phyloP scores from a whole-genome alignment of 2,329 filamentous ascomycete species.

The Fusarium coicis region DNA sequence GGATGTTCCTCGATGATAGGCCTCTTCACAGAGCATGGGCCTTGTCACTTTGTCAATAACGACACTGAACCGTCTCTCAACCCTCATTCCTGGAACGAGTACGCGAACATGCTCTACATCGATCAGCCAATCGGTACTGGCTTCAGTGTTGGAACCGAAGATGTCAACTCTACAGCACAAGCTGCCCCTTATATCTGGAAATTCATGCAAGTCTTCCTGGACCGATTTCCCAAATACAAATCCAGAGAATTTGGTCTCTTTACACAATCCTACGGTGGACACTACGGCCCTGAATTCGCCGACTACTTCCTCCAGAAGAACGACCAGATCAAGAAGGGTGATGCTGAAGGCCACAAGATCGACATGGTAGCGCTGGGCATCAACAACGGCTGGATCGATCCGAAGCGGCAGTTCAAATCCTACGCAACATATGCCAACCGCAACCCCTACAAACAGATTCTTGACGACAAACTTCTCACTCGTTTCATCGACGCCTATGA shows the following conservation, averaged over 20 bases:
- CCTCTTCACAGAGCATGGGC: slow-evolving; percentile 78
- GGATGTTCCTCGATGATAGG: slow-evolving; percentile 50
- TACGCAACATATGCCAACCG: slow-evolving; percentile 48
- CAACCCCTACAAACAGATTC: slow-evolving; percentile 48
- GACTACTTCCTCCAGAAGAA: slow-evolving; percentile 68
- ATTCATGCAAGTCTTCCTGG: slow-evolving; percentile 69
- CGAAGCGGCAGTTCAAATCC: slow-evolving; percentile 48
- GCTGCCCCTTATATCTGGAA: slow-evolving; percentile 59
- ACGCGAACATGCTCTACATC: slow-evolving; percentile 75
- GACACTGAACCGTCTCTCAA: slow-evolving; percentile 56
- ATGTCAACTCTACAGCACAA: slow-evolving; percentile 46
- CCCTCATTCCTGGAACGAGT: slow-evolving; percentile 71
- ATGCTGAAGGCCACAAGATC: slow-evolving; percentile 53
- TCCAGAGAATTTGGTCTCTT: slow-evolving; percentile 67
- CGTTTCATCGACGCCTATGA: slow-evolving; percentile 47
- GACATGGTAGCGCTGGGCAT: slow-evolving; percentile 65
- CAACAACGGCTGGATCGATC: slow-evolving; percentile 67
- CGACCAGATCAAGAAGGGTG: slow-evolving; percentile 57
- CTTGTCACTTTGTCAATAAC: slow-evolving; percentile 70
- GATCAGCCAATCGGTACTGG: slow-evolving; percentile 64
- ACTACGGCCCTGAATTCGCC: slow-evolving; percentile 67
- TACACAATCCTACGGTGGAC: slow-evolving; percentile 67
- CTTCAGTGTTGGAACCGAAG: slow-evolving; percentile 44
- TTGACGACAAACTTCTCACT: slow-evolving; percentile 30
- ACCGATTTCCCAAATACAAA: slow-evolving; percentile 71